Conservation (phyloP, 805 yeast species). For the Brettanomyces naardenensis region DNA sequence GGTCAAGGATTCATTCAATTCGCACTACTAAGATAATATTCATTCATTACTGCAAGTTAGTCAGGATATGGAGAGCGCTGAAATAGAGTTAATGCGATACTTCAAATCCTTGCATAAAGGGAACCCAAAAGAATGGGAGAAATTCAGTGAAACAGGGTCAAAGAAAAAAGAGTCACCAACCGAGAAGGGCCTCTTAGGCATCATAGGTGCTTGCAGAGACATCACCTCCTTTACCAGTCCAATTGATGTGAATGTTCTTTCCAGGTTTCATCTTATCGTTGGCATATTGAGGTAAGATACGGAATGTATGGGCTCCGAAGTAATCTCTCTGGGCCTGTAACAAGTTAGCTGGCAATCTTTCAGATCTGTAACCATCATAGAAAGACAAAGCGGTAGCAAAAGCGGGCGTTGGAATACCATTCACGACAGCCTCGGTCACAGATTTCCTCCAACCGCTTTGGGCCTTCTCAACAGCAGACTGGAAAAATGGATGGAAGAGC, state of each 20-base stretch:
- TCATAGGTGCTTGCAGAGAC: constrained; percentile 91
- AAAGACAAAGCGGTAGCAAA: constrained; percentile 93
- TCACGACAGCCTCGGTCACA: constrained; percentile 64
- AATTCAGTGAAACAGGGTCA: neutral
- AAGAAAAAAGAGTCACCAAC: neutral
- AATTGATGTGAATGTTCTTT: constrained; percentile 88
- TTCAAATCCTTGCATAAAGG: too few species aligned
- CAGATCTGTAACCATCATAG: constrained; percentile 99
- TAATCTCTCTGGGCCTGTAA: constrained; percentile 99
- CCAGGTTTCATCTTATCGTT: constrained; percentile 69
- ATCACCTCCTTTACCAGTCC: constrained; percentile 99
- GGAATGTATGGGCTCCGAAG: constrained; percentile 99
- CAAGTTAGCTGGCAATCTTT: constrained; percentile 91
- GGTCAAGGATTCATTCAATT: too few species aligned
- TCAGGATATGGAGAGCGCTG: too few species aligned
- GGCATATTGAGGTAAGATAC: constrained; percentile 82
- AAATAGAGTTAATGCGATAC: too few species aligned
- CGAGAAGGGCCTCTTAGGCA: constrained; percentile 43
- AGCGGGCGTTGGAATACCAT: constrained; percentile 97
- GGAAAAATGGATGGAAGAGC: constrained; percentile 92
- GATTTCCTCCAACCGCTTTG: constrained; percentile 94
- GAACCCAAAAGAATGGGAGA: too few species aligned
- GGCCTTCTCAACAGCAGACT: constrained; percentile 84
- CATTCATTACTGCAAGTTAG: too few species aligned
- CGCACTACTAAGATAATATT: too few species aligned